Evolutionary conservation across 257 asterid species (phyloP).

Genomic region (Solanum ahanhuiri): DNA sequence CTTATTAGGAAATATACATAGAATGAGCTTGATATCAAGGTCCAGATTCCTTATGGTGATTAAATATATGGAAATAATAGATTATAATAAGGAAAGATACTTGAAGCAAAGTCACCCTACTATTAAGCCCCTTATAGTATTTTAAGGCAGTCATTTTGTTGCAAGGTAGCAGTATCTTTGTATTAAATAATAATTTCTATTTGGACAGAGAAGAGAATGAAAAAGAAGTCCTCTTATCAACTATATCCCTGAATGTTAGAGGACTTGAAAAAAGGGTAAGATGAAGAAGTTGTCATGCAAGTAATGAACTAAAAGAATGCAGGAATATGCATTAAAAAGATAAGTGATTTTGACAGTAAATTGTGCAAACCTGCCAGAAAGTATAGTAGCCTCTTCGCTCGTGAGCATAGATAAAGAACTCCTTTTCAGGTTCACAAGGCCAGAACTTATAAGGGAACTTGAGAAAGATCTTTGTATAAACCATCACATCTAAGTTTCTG

Average conservation of each 20-base stretch:
- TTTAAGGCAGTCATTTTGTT: neutral
- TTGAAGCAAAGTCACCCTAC: neutral
- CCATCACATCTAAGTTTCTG: constrained; percentile 57
- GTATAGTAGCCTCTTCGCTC: constrained; percentile 90
- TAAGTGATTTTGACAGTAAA: neutral
- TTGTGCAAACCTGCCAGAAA: constrained; percentile 75
- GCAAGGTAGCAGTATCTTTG: neutral
- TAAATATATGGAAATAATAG: neutral
- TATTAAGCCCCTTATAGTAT: neutral
- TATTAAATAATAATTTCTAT: neutral
- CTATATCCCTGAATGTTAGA: neutral
- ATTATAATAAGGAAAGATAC: neutral
- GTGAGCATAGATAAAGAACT: constrained; percentile 88
- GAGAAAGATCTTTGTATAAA: constrained; percentile 86
- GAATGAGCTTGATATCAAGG: neutral
- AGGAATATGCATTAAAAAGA: neutral
- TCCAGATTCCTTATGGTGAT: neutral
- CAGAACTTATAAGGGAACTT: constrained; percentile 72
- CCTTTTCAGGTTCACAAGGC: constrained; percentile 85
- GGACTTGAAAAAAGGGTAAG: neutral
- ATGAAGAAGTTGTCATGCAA: neutral
- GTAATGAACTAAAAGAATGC: neutral
- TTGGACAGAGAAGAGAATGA: neutral
- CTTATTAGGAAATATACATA: neutral
- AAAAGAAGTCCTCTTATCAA: neutral